These are phyloP conservation scores for Aristolochia contorta DNA, from an alignment of 164 flowering plant species.

Conservation along the genomic window DNA sequence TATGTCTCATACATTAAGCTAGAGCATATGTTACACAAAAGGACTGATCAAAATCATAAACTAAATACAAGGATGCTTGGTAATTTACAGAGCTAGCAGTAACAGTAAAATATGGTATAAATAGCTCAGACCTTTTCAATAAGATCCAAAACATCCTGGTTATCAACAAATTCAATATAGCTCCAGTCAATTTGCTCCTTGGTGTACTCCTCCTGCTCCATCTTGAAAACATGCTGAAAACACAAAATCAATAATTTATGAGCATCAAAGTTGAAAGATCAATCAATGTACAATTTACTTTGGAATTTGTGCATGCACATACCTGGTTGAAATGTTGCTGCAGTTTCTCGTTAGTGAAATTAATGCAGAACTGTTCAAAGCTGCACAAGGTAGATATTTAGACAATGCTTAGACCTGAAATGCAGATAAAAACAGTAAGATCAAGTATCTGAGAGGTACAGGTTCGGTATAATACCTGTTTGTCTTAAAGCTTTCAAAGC, in stretches of 20 bases:
- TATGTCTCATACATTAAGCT: too few relatives aligned
- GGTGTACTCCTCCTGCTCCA: constrained; percentile 89
- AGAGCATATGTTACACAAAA: too few relatives aligned
- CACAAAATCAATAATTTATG: neutral
- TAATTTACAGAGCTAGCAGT: neutral
- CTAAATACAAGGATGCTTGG: too few relatives aligned
- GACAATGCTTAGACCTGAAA: neutral
- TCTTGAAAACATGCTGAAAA: constrained; percentile 87
- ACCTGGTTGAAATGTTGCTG: constrained; percentile 99
- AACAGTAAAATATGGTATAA: neutral
- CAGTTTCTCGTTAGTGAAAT: constrained; percentile 91
- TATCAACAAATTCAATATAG: constrained; percentile 90
- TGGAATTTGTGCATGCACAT: constrained; percentile 3
- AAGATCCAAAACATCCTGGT: constrained; percentile 85
- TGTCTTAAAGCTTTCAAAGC: constrained; percentile 85
- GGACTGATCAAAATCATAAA: too few relatives aligned
- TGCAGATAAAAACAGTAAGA: neutral
- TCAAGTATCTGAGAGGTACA: neutral
- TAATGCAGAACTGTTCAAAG: constrained; percentile 96
- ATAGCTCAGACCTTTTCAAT: constrained; percentile 64
- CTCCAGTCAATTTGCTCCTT: constrained; percentile 91
- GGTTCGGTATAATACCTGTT: constrained; percentile 51
- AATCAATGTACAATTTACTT: neutral
- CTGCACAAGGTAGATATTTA: constrained; percentile 29
- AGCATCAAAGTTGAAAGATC: neutral